These are phyloP conservation scores for Marsdenia floribunda DNA, from an alignment of 257 asterid genomes.

Conservation along the genomic window DNA sequence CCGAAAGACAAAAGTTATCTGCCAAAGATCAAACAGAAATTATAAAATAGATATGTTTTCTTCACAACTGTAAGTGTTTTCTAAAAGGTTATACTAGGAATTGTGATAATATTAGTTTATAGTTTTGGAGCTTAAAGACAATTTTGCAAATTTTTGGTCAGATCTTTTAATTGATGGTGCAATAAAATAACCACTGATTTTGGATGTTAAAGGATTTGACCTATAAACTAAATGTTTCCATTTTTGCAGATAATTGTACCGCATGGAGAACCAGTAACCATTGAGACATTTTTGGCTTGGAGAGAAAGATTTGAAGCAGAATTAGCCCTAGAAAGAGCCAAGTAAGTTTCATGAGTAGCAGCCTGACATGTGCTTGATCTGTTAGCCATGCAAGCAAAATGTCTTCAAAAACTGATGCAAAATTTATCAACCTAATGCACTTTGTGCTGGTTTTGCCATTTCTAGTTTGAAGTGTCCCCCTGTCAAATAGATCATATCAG, in stretches of 20 bases:
- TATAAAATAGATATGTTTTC: neutral
- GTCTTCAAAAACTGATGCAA: neutral
- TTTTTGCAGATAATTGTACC: constrained; percentile 70
- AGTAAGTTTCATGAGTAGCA: constrained; percentile 49
- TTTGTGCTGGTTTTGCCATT: neutral
- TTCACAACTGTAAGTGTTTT: neutral
- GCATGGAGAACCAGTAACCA: constrained; percentile 96
- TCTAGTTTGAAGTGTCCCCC: neutral
- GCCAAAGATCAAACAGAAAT: neutral
- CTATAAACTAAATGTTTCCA: constrained; percentile 15
- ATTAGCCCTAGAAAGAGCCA: constrained; percentile 92
- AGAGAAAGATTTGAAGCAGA: constrained; percentile 99
- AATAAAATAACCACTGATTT: neutral
- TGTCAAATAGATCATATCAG: neutral
- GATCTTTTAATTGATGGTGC: neutral
- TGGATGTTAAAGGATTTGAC: neutral
- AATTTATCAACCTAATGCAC: neutral
- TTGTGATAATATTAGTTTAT: neutral
- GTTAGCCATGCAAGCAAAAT: constrained; percentile 10
- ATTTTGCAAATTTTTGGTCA: neutral
- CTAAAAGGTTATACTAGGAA: neutral
- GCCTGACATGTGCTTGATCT: constrained; percentile 10
- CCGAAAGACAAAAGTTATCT: neutral
- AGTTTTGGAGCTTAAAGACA: neutral
- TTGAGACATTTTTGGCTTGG: constrained; percentile 95